These are phyloP conservation scores for Brasilioporus rufonigricans DNA, from an alignment of 768 basidiomycete species.

Conservation along the genomic window DNA sequence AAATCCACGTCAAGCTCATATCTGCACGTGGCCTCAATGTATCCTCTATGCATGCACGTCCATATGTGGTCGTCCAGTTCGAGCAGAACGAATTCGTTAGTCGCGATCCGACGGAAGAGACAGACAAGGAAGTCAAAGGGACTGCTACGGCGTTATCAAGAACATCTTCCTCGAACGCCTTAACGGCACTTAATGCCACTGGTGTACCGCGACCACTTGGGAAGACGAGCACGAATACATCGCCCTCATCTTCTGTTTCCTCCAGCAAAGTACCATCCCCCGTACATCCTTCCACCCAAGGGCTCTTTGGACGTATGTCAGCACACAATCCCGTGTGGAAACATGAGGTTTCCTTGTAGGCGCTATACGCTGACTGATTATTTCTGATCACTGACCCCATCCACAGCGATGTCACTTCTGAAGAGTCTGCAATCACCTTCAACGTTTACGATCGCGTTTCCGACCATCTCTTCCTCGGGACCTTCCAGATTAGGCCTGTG, in stretches of 20 bases:
- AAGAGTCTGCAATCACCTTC: conserved; percentile 77
- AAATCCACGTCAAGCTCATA: conserved; percentile 96
- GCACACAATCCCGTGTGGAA: conserved; percentile 97
- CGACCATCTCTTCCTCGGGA: conserved; percentile 88
- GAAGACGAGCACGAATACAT: conserved; percentile 42
- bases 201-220: conserved; percentile 45
- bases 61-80: conserved; percentile 97
- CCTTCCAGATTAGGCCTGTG: conserved; percentile 86
- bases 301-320: conserved; percentile 63
- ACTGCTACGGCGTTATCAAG: conserved; percentile 57
- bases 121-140: conserved; percentile 88
- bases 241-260: conserved; percentile 43
- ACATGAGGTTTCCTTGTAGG: conserved; percentile 97
- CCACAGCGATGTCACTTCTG: conserved; percentile 88
- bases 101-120: conserved; percentile 81
- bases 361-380: conserved; percentile 20
- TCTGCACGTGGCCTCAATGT: conserved; percentile 83
- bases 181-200: conserved; percentile 66
- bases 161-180: conserved; percentile 59
- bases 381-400: conserved; percentile 20
- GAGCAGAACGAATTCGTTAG: conserved; percentile 99
- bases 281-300: conserved; percentile 30
- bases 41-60: conserved; percentile 58
- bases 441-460: conserved; percentile 88
- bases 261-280: conserved; percentile 37